Percentiles rank a stretch among this genome's conserved stretches.
These are phyloP conservation scores for Morella rubra DNA, from an alignment of 306 rosid genomes.

Conservation along the genomic window DNA sequence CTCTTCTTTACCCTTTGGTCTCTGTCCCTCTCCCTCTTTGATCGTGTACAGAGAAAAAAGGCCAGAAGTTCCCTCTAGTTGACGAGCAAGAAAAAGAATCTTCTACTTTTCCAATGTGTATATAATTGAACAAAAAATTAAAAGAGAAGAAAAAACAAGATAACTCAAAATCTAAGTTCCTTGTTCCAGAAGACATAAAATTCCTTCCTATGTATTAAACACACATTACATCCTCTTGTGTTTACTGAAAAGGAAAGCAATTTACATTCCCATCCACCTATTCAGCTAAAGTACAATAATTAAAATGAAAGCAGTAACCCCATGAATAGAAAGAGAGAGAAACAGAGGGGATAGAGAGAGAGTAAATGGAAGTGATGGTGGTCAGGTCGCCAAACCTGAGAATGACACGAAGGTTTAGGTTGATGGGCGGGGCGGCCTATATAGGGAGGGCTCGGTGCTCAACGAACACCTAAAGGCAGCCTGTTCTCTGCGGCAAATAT, in stretches of 20 bases:
- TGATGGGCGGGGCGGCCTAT: not conserved
- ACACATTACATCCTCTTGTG: not conserved
- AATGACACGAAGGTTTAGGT: slow-evolving; percentile 4
- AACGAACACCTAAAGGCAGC: slow-evolving; percentile 5
- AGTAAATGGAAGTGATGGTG: not conserved
- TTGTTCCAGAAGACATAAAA: not conserved
- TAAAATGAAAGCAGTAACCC: not conserved
- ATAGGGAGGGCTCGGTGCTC: slow-evolving; percentile 36
- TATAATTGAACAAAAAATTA: not conserved
- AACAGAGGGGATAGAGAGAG: not conserved
- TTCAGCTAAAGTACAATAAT: not conserved
- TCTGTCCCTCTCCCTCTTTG: slow-evolving; percentile 1
- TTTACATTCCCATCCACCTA: not conserved
- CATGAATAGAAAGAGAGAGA: not conserved
- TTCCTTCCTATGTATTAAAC: not conserved
- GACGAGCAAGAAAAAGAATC: not conserved
- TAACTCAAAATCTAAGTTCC: not conserved
- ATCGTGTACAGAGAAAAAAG: not conserved
- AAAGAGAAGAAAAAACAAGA: not conserved
- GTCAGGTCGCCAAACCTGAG: slow-evolving; percentile 6
- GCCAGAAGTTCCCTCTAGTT: not conserved
- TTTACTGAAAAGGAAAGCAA: not conserved
- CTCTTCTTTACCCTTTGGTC: slow-evolving; percentile 23
- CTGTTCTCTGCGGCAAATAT: not conserved
- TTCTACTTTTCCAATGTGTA: not conserved